These are phyloP conservation scores for Lactarius evosmus DNA, from an alignment of 768 basidiomycete genomes.

Conservation along the genomic window DNA sequence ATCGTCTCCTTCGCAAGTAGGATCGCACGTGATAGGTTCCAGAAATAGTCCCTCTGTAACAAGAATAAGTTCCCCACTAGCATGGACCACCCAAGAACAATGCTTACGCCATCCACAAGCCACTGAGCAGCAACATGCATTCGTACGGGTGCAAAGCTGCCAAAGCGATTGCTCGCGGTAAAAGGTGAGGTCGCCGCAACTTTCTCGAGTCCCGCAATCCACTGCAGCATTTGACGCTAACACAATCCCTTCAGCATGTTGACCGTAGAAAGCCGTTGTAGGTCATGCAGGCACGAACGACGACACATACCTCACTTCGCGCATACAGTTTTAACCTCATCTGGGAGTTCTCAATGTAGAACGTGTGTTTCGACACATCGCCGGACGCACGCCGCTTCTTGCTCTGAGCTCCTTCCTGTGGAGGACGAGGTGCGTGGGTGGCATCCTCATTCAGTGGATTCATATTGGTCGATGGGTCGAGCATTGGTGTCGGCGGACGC, in stretches of 20 bases:
- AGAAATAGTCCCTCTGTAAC: conserved; percentile 89
- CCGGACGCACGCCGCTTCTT: conserved; percentile 46
- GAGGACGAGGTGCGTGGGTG: conserved; percentile 31
- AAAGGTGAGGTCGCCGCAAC: conserved; percentile 76
- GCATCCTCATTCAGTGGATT: conserved; percentile 46
- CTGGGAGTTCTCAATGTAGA: conserved; percentile 91
- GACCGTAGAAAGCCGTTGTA: not conserved
- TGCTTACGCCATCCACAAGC: conserved; percentile 91
- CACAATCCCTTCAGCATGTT: not conserved
- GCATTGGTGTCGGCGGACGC: conserved; percentile 52
- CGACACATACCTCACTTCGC: conserved; percentile 66
- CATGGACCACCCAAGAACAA: not conserved
- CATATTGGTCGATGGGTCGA: conserved; percentile 77
- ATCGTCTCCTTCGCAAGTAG: conserved; percentile 83
- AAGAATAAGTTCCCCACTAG: conserved; percentile 1
- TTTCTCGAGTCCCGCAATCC: conserved; percentile 87
- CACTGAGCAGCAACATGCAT: conserved; percentile 94
- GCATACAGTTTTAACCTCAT: conserved; percentile 83
- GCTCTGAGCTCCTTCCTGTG: conserved; percentile 37
- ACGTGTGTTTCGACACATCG: conserved; percentile 89
- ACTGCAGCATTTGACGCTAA: conserved; percentile 94
- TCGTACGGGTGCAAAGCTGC: conserved; percentile 90
- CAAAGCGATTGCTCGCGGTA: conserved; percentile 80
- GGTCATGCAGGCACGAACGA: not conserved
- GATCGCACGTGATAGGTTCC: conserved; percentile 92